These are phyloP conservation scores for Saccharomyces hybrid DNA, from an alignment of 1,139 yeast species.

Conservation along the genomic window DNA sequence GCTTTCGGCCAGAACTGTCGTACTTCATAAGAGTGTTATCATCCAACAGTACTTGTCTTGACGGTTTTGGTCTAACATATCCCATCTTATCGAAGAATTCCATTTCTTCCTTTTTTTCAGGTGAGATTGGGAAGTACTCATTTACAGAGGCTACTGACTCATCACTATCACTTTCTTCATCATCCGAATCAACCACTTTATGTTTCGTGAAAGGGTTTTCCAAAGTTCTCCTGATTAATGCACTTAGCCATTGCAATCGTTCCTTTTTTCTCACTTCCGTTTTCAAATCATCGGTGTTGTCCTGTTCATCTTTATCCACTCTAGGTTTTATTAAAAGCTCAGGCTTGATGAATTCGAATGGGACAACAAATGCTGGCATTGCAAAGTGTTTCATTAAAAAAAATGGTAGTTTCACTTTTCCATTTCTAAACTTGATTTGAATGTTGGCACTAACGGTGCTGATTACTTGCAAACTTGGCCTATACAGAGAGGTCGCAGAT, in stretches of 20 bases:
- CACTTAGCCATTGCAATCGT: constrained; percentile 13
- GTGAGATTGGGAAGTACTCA: constrained; percentile 23
- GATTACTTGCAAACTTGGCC: constrained; percentile 45
- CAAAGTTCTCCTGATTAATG: constrained; percentile 17
- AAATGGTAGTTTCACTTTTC: constrained; percentile 31
- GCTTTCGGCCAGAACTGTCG: constrained; percentile 14
- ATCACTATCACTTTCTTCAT: constrained; percentile 11
- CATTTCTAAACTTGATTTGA: constrained; percentile 29
- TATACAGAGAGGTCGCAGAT: constrained; percentile 46
- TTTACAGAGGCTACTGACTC: constrained; percentile 20
- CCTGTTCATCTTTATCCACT: not conserved
- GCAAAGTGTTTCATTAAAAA: constrained; percentile 31
- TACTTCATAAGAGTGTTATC: constrained; percentile 8
- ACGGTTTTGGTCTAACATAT: constrained; percentile 26
- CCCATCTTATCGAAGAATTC: constrained; percentile 25
- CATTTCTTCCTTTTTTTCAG: constrained; percentile 19
- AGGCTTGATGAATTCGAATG: constrained; percentile 30
- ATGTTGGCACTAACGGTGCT: constrained; percentile 33
- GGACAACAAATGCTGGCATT: constrained; percentile 31
- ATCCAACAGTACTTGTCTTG: constrained; percentile 15
- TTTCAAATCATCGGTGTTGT: not conserved
- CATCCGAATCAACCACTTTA: constrained; percentile 6
- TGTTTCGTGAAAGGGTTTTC: constrained; percentile 18
- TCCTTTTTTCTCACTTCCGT: constrained; percentile 5
- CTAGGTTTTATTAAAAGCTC: constrained; percentile 16